These are phyloP conservation scores for Rubia yunnanensis DNA, from an alignment of 257 asterid species.

Conservation along the genomic window DNA sequence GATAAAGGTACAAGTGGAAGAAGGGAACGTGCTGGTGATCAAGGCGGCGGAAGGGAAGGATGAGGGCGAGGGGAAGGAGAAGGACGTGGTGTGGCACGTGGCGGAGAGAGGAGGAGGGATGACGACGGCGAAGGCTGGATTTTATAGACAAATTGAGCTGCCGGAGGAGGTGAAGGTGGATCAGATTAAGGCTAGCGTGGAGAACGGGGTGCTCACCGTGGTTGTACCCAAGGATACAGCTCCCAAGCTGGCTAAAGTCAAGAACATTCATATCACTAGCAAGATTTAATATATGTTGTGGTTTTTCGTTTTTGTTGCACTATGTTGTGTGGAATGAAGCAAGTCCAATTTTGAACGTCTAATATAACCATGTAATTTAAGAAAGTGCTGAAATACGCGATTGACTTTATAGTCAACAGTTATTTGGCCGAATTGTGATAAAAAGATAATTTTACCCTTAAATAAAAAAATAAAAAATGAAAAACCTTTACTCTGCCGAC, in stretches of 20 bases:
- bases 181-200: conserved; percentile 66
- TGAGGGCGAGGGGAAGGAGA: conserved; percentile 30
- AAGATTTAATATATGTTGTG: conserved; percentile 47
- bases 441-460: too few relatives aligned
- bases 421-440: too few relatives aligned
- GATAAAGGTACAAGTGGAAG: conserved; percentile 61
- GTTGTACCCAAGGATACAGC: conserved; percentile 64
- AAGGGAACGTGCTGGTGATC: conserved; percentile 53
- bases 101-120: conserved; percentile 54
- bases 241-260: conserved; percentile 45
- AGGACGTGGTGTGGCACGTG: conserved; percentile 65
- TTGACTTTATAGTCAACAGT: too few relatives aligned
- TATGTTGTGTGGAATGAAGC: too few relatives aligned
- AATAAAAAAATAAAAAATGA: too few relatives aligned
- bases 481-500: too few relatives aligned
- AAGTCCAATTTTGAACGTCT: too few relatives aligned
- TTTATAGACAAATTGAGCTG: conserved; percentile 55
- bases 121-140: conserved; percentile 25
- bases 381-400: too few relatives aligned
- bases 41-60: conserved; percentile 42
- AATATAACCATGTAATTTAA: too few relatives aligned
- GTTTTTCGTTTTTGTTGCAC: too few relatives aligned
- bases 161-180: conserved; percentile 71
- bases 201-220: conserved; percentile 73
- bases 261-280: conserved; percentile 55